phyloP scores from a whole-genome alignment of 2,329 filamentous ascomycete genomes.

The Xylogone sp. region DNA sequence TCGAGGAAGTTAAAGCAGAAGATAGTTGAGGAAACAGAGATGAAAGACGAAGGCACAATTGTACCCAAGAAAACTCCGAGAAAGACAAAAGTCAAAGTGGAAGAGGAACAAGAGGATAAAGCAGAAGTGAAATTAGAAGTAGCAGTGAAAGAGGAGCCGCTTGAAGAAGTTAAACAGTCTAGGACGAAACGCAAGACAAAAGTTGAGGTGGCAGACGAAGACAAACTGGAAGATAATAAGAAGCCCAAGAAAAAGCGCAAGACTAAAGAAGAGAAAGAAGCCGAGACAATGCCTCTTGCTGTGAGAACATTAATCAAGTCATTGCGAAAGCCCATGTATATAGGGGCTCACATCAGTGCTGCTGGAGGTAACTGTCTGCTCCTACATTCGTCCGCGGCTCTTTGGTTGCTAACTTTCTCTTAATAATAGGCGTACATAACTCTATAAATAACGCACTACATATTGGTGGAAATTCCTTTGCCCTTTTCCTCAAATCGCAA shows the following conservation, averaged over 20 bases:
- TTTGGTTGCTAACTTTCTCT: constrained; percentile 8
- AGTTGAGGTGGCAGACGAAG: constrained; percentile 17
- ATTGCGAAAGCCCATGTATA: constrained; percentile 68
- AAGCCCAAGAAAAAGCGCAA: constrained; percentile 41
- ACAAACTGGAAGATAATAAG: constrained; percentile 17
- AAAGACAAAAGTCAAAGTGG: constrained; percentile 12
- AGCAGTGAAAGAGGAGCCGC: constrained; percentile 3
- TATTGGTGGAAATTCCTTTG: constrained; percentile 90
- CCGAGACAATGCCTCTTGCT: constrained; percentile 60
- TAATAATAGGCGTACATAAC: constrained; percentile 74
- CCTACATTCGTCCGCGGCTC: not conserved
- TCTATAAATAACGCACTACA: constrained; percentile 72
- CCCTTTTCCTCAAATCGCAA: constrained; percentile 93
- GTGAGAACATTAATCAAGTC: constrained; percentile 60
- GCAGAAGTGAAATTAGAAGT: constrained; percentile 7
- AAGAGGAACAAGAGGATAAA: constrained; percentile 10
- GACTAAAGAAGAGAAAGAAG: constrained; percentile 52
- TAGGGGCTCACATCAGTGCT: constrained; percentile 88
- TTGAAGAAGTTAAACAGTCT: constrained; percentile 15
- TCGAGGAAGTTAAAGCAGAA: not conserved
- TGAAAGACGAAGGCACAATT: not conserved
- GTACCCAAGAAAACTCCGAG: not conserved
- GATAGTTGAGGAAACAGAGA: not conserved
- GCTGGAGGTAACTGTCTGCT: constrained; percentile 63
- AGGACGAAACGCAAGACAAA: constrained; percentile 20